Base-by-base conservation (phyloP, 192 early-diverging fungal genomes). In the Coemansia nantahalensis region DNA sequence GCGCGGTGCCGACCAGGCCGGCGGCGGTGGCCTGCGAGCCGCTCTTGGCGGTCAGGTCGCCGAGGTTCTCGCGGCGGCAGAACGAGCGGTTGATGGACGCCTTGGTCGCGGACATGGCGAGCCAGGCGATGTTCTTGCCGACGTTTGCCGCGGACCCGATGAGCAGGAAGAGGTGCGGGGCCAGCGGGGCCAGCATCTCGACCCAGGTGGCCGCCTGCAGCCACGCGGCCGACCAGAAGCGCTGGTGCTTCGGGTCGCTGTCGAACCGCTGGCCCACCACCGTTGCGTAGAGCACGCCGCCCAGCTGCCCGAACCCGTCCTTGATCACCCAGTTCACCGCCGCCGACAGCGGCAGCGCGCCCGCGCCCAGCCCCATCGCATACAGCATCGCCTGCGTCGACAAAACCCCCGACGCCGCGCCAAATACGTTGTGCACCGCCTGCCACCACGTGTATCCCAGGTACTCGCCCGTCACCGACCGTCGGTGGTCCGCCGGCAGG, bases 291-390 rank as follows among this genome's bases (percentile, higher is more conserved):
- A 90, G 35, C 10, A 94, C 90, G 18, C 90, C 91, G 19, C 90
- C 90, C 0, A 92, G 71, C 38, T 92, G 84, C 9, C 91, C 90
- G 21, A 92, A 81, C 1, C 91, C 91, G 54, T 94, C 91, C 74
- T 94, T 94, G 60, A 94, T 84, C 45, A 94, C 84, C 90, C 90
- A 94, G 68, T 91, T 94, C 31, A 91, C 82, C 0, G 90, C 87
- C 1, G 89, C 91, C 11, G 91, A 90, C 48, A 87, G 64, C 39
- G 84, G 83, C 31, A 86, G 80, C n/a, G 85, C 80, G 23, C 82
- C 84, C 8, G 87, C 79, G 13, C 87, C 86, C 5, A 94, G 76
- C 7, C 90, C 91, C 58, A 94, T 81, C 0, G 90, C 90, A 44
- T 85, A 89, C 21, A 94, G 62, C 47, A 94, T 79, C n/a, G 88